Conservation (phyloP, 495 filamentous ascomycete genomes). For the Penicillium ucsense region DNA sequence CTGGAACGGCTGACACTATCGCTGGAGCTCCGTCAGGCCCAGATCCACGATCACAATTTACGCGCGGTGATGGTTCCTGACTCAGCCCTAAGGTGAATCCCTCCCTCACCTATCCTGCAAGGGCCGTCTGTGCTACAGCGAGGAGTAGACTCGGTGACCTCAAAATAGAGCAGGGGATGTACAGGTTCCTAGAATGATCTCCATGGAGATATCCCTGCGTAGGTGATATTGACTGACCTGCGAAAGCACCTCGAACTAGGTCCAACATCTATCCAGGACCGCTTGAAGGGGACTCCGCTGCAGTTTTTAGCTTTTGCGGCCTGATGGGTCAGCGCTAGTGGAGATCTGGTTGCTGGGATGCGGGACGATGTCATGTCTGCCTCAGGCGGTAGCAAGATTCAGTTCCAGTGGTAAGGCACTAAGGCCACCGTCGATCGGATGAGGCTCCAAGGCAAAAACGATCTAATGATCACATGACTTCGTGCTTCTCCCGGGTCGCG, state of each 20-base stretch:
- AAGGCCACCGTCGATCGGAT: neutral
- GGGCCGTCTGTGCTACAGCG: constrained; percentile 9
- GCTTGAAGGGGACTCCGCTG: constrained; percentile 10
- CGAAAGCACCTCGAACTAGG: no score
- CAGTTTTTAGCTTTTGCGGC: constrained; percentile 4
- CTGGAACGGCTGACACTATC: neutral
- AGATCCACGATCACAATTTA: no score
- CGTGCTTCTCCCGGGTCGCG: neutral
- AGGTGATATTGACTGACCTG: constrained; percentile 1
- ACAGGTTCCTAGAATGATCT: constrained; percentile 9
- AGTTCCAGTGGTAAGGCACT: no score
- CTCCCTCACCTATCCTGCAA: constrained; percentile 12
- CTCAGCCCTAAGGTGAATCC: neutral
- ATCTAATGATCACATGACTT: neutral
- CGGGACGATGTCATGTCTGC: constrained; percentile 8
- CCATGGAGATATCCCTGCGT: constrained; percentile 13
- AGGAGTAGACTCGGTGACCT: constrained; percentile 4
- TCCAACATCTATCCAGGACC: no score
- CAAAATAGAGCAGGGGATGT: neutral
- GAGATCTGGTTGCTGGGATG: neutral
- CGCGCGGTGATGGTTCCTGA: neutral
- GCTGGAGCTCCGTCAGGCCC: no score
- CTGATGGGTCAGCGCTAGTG: constrained; percentile 1
- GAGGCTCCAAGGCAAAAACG: neutral
- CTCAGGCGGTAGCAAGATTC: neutral